Percentiles rank a stretch among this genome's conserved stretches.
phyloP scores from a whole-genome alignment of 306 rosid species.

The apple (Malus domestica) region ASM211411v1 NC_041794.1:9352501-9353000 shows the following conservation, averaged over 20 bases:
- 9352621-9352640: neutral
- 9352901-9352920: neutral
- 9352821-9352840: slow-evolving; percentile 60
- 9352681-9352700: neutral
- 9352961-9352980: neutral
- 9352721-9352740: neutral
- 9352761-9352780: neutral
- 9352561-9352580: neutral
- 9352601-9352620: neutral
- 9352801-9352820: slow-evolving; percentile 49
- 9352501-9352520: neutral
- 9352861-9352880: slow-evolving; percentile 32
- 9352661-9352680: neutral
- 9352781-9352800: neutral
- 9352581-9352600: too few relatives aligned
- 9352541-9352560: neutral
- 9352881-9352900: slow-evolving; percentile 6
- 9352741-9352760: neutral
- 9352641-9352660: neutral
- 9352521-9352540: neutral
- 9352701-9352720: neutral
- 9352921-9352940: neutral
- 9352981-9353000: slow-evolving; percentile 2
- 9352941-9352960: neutral
- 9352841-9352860: slow-evolving; percentile 34